Evolutionary conservation across 1,284 basidiomycete species (phyloP).

Genomic region (Microbotryum violaceum): DNA sequence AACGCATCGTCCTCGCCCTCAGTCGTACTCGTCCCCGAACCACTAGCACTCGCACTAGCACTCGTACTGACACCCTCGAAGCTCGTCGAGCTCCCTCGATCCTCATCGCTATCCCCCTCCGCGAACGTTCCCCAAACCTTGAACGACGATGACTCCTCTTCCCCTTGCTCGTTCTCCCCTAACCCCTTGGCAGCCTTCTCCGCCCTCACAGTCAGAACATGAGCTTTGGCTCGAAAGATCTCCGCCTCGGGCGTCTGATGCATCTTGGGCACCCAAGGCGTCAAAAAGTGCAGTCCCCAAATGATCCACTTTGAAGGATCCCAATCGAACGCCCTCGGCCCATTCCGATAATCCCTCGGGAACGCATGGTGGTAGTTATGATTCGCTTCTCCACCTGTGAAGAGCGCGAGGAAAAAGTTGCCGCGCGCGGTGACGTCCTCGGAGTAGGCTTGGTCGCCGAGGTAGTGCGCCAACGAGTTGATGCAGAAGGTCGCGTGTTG

Average conservation of each 20-base stretch:
- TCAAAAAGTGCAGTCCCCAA: constrained; percentile 50
- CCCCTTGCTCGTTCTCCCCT: constrained; percentile 17
- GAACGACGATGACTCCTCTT: not conserved
- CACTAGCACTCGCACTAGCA: not conserved
- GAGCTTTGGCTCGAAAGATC: constrained; percentile 50
- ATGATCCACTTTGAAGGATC: constrained; percentile 78
- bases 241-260: constrained; percentile 53
- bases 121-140: constrained; percentile 6
- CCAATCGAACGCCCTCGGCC: constrained; percentile 57
- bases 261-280: constrained; percentile 49
- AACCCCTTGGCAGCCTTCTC: constrained; percentile 17
- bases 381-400: constrained; percentile 63
- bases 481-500: constrained; percentile 75
- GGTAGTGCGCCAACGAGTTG: constrained; percentile 73
- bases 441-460: constrained; percentile 66
- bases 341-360: constrained; percentile 58
- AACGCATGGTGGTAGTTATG: constrained; percentile 58
- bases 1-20: not conserved
- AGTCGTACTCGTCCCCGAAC: not conserved
- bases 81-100: too few species aligned
- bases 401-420: constrained; percentile 60
- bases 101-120: too few species aligned
- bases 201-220: constrained; percentile 50
- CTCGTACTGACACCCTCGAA: not conserved
- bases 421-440: constrained; percentile 69